phyloP scores from a whole-genome alignment of 768 basidiomycete genomes.

The Chalciporus piperatus region DNA sequence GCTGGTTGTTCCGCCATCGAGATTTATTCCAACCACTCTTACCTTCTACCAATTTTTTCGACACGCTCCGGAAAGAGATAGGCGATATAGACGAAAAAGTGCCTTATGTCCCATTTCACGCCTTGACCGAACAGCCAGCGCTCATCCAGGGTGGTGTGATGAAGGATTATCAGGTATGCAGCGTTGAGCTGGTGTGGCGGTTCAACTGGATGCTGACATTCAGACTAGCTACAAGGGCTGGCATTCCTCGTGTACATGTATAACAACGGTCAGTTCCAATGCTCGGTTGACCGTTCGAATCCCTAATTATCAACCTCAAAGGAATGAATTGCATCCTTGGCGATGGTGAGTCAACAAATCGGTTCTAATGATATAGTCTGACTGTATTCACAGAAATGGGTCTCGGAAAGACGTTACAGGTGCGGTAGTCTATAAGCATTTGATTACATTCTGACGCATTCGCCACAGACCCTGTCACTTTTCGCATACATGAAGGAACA shows the following conservation, averaged over 20 bases:
- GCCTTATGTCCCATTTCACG: constrained; percentile 35
- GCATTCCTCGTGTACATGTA: constrained; percentile 66
- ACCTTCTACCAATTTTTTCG: constrained; percentile 40
- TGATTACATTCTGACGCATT: constrained; percentile 3
- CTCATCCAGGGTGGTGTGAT: constrained; percentile 55
- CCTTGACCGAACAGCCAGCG: constrained; percentile 45
- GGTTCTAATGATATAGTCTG: neutral
- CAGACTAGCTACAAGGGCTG: constrained; percentile 52
- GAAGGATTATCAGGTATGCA: constrained; percentile 67
- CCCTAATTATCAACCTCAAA: constrained; percentile 16
- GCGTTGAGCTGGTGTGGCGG: neutral
- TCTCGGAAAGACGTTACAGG: constrained; percentile 64
- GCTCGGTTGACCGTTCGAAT: neutral
- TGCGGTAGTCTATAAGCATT: constrained; percentile 11
- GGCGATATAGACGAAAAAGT: constrained; percentile 26
- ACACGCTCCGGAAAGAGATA: constrained; percentile 32
- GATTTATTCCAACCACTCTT: constrained; percentile 47
- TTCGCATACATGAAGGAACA: constrained; percentile 66
- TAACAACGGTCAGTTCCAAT: constrained; percentile 49
- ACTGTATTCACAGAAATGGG: constrained; percentile 46
- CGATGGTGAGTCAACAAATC: constrained; percentile 45
- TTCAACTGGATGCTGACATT: neutral
- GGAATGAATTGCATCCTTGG: constrained; percentile 72
- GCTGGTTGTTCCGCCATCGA: constrained; percentile 46
- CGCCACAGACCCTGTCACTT: constrained; percentile 50